Conservation (phyloP, 108 stramenopile species). For the Pseudonitzschia pungens region DNA sequence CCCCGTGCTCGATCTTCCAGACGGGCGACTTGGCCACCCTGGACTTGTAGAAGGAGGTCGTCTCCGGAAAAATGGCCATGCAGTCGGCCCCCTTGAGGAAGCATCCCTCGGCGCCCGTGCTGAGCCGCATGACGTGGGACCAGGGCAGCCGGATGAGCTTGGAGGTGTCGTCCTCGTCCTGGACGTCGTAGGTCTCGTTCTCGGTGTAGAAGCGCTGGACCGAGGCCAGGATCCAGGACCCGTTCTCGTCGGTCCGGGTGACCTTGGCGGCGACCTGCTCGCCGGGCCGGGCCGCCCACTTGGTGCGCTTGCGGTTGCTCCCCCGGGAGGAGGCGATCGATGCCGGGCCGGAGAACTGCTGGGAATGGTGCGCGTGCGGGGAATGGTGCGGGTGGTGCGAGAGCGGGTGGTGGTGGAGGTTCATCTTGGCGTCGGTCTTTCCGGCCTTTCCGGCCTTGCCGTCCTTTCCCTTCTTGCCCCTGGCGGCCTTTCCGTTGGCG, state of each 20-base stretch:
- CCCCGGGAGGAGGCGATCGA: conserved; percentile 5
- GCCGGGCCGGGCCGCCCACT: conserved; percentile 77
- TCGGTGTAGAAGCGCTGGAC: conserved; percentile 87
- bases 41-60: conserved; percentile 94
- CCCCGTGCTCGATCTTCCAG: conserved; percentile 62
- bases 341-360: conserved; percentile 17
- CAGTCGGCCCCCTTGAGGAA: conserved; percentile 86
- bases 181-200: conserved; percentile 93
- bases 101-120: conserved; percentile 79
- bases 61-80: conserved; percentile 99
- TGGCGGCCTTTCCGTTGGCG: neutral
- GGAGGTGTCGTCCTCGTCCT: conserved; percentile 93
- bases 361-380: too few relatives aligned
- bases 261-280: conserved; percentile 97
- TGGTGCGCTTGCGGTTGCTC: conserved; percentile 69
- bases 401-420: conserved; percentile 40
- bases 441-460: neutral
- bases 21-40: conserved; percentile 83
- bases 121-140: conserved; percentile 89
- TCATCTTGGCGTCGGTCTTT: conserved; percentile 40
- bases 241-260: conserved; percentile 92
- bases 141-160: conserved; percentile 92
- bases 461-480: conserved; percentile 5
- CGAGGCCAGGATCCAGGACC: conserved; percentile 92
- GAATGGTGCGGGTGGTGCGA: too few relatives aligned